Conservation (phyloP, 2,329 filamentous ascomycete species). For the Berkeleyomyces rouxiae region DNA sequence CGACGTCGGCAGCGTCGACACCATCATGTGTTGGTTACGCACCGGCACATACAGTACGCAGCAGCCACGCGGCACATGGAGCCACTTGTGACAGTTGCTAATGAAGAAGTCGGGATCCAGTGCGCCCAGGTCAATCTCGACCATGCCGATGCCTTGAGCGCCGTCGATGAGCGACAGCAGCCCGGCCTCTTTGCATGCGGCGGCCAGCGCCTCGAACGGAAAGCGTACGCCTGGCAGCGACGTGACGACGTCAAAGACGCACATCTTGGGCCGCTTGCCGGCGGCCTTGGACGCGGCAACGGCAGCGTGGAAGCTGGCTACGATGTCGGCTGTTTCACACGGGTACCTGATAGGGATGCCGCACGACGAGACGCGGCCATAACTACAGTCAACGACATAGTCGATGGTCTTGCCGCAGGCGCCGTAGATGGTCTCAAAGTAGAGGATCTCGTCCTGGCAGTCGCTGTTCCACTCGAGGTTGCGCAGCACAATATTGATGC, state of each 20-base stretch:
- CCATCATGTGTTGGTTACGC: conserved; percentile 59
- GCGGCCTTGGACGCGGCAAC: conserved; percentile 34
- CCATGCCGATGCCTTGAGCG: conserved; percentile 70
- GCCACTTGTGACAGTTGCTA: conserved; percentile 83
- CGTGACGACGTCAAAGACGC: conserved; percentile 57
- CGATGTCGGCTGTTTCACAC: conserved; percentile 48
- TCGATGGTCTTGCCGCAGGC: conserved; percentile 58
- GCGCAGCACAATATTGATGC: conserved; percentile 62
- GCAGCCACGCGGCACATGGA: conserved; percentile 62
- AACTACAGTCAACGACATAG: conserved; percentile 51
- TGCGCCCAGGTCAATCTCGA: conserved; percentile 47
- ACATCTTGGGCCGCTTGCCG: conserved; percentile 46
- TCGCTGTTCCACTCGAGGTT: conserved; percentile 51
- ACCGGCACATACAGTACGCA: conserved; percentile 65
- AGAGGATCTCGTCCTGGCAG: conserved; percentile 62
- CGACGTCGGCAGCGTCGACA: conserved; percentile 60
- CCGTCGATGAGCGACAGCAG: conserved; percentile 66
- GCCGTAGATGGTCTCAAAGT: conserved; percentile 65
- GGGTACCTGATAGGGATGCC: conserved; percentile 53
- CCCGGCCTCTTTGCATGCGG: conserved; percentile 46
- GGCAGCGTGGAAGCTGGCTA: conserved; percentile 41
- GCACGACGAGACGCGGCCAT: conserved; percentile 25
- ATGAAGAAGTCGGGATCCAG: conserved; percentile 75
- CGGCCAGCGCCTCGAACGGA: conserved; percentile 54
- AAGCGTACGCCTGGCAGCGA: conserved; percentile 64